Conservation (phyloP, 2,329 filamentous ascomycete species). For the Cyphellophora attinorum region DNA sequence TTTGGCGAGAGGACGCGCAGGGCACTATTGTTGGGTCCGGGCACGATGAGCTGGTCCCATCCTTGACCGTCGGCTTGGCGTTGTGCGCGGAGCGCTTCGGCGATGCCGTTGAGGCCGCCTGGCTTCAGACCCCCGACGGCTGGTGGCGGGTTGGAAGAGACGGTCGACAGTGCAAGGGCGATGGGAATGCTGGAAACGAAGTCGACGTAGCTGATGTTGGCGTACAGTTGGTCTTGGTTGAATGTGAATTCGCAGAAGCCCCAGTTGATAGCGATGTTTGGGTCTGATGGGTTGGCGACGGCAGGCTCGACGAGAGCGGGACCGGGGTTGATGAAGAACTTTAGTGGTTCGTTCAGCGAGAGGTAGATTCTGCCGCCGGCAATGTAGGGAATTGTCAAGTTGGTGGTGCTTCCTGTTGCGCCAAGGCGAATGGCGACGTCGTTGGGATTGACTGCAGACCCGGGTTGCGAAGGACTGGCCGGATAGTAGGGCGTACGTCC, state of each 20-base stretch:
- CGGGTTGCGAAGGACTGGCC: constrained; percentile 42
- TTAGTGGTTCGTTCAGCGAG: constrained; percentile 49
- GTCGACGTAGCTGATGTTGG: constrained; percentile 66
- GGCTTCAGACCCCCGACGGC: constrained; percentile 49
- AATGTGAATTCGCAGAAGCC: constrained; percentile 62
- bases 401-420: constrained; percentile 47
- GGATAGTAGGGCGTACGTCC: constrained; percentile 59
- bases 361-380: constrained; percentile 67
- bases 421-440: constrained; percentile 58
- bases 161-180: constrained; percentile 40
- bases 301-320: constrained; percentile 67
- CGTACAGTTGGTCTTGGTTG: constrained; percentile 52
- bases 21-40: constrained; percentile 24
- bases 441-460: constrained; percentile 35
- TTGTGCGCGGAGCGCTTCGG: constrained; percentile 46
- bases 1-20: constrained; percentile 34
- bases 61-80: constrained; percentile 44
- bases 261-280: constrained; percentile 55
- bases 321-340: constrained; percentile 61
- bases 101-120: constrained; percentile 48
- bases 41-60: constrained; percentile 54
- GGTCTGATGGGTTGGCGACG: constrained; percentile 55
- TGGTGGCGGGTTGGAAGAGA: constrained; percentile 34
- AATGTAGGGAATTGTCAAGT: constrained; percentile 58
- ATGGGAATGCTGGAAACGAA: constrained; percentile 59